These are phyloP conservation scores for Populus alba DNA, from an alignment of 345 rosid genomes.

Conservation along the genomic window DNA sequence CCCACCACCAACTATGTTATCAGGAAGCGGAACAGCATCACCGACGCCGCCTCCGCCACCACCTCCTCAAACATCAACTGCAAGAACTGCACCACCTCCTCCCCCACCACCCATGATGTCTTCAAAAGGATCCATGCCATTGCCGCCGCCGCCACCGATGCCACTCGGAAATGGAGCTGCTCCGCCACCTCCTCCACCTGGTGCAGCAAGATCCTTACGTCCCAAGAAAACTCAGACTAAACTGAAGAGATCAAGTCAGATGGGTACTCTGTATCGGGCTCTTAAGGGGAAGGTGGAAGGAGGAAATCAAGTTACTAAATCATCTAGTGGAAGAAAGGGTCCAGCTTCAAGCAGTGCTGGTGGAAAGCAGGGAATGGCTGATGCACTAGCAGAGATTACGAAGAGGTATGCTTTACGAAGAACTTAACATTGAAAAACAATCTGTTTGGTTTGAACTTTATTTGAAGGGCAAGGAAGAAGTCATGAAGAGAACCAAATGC, in stretches of 20 bases:
- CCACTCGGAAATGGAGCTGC: conserved; percentile 35
- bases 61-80: conserved; percentile 14
- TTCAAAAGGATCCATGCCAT: conserved; percentile 25
- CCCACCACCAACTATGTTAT: conserved; percentile 20
- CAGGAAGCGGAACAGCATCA: conserved; percentile 4
- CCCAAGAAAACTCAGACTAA: conserved; percentile 68
- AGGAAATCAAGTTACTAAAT: conserved; percentile 35
- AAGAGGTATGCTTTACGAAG: conserved; percentile 46
- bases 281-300: conserved; percentile 86
- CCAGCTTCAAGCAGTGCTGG: conserved; percentile 25
- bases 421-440: not conserved
- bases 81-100: conserved; percentile 27
- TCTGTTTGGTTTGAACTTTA: not conserved
- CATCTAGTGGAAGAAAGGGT: conserved; percentile 34
- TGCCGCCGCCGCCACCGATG: conserved; percentile 35
- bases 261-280: conserved; percentile 64
- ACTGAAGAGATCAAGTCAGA: conserved; percentile 76
- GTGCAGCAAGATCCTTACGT: conserved; percentile 52
- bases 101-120: conserved; percentile 38
- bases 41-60: conserved; percentile 24
- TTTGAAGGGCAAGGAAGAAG: not conserved
- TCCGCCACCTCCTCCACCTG: conserved; percentile 70
- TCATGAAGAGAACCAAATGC: not conserved
- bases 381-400: conserved; percentile 92
- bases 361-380: conserved; percentile 96